Percentiles rank a stretch among this genome's conserved stretches.
phyloP scores from a whole-genome alignment of 1,284 basidiomycete genomes.

The Exobasidium rhododendri region DNA sequence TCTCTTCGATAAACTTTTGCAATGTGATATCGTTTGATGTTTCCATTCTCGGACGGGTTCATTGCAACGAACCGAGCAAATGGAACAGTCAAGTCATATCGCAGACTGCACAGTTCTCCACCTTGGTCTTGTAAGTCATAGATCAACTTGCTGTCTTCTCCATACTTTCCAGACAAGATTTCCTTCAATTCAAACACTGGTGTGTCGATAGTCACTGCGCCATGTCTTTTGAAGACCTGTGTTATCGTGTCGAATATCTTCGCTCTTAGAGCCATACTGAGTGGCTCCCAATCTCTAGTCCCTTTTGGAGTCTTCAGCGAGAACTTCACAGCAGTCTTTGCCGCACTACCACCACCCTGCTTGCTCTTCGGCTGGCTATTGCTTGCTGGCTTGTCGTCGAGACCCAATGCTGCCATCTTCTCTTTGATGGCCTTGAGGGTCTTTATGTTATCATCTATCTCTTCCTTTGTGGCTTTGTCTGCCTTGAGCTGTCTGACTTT shows the following conservation, averaged over 20 bases:
- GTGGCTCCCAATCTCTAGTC: constrained; percentile 89
- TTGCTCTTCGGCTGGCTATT: constrained; percentile 4
- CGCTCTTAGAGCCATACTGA: constrained; percentile 88
- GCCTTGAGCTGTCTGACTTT: constrained; percentile 42
- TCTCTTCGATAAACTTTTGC: constrained; percentile 97
- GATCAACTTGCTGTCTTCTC: constrained; percentile 93
- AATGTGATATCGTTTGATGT: constrained; percentile 88
- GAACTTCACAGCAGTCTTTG: constrained; percentile 36
- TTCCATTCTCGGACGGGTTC: constrained; percentile 70
- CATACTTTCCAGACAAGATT: constrained; percentile 79
- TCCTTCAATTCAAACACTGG: constrained; percentile 98
- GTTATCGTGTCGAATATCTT: constrained; percentile 87
- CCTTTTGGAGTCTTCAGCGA: constrained; percentile 64
- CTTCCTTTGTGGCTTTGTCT: constrained; percentile 26
- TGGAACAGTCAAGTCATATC: constrained; percentile 96
- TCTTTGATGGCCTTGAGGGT: constrained; percentile 38
- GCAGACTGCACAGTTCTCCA: constrained; percentile 89
- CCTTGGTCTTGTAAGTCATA: constrained; percentile 98
- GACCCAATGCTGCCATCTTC: constrained; percentile 32
- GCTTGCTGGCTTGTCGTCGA: constrained; percentile 15
- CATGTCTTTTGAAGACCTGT: constrained; percentile 81
- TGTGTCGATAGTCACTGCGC: constrained; percentile 89
- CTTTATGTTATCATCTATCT: constrained; percentile 34
- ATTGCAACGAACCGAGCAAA: constrained; percentile 94
- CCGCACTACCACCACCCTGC: constrained; percentile 13